A percentile compares a stretch with the other conserved stretches of the same genome.
Conservation (phyloP, 495 filamentous ascomycete species). For the Hypoxylon rickii region DNA sequence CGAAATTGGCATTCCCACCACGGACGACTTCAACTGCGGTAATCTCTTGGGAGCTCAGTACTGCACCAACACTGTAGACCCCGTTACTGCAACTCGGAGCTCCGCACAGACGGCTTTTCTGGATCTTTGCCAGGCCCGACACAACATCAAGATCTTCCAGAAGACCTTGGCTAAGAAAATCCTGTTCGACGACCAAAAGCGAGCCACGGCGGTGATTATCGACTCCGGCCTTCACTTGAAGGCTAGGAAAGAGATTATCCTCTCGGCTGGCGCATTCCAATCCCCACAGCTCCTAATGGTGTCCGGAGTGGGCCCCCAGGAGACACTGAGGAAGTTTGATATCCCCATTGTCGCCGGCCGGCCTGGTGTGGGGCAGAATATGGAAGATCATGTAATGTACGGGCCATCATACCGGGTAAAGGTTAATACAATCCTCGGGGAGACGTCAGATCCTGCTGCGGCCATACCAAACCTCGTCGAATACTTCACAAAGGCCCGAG, state of each 20-base stretch:
- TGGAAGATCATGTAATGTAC: constrained; percentile 52
- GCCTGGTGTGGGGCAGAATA: constrained; percentile 58
- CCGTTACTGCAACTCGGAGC: background rate
- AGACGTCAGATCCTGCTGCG: constrained; percentile 42
- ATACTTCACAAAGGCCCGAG: constrained; percentile 38
- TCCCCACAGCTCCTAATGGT: constrained; percentile 55
- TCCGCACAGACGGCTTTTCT: constrained; percentile 4
- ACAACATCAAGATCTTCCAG: constrained; percentile 3
- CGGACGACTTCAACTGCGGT: constrained; percentile 2
- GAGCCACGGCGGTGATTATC: background rate
- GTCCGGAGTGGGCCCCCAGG: constrained; percentile 42
- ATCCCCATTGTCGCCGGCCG: constrained; percentile 49
- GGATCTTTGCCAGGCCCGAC: background rate
- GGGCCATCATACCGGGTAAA: constrained; percentile 45
- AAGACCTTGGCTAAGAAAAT: constrained; percentile 6
- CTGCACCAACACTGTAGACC: background rate
- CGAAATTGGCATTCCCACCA: constrained; percentile 1
- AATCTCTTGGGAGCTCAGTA: background rate
- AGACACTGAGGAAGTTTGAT: constrained; percentile 34
- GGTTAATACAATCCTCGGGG: constrained; percentile 46
- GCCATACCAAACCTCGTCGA: constrained; percentile 21
- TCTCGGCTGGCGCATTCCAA: constrained; percentile 52
- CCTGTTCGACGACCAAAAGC: background rate
- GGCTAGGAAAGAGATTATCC: constrained; percentile 50
- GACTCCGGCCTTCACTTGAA: constrained; percentile 21